A percentile compares a stretch with the other conserved stretches of the same genome.
Conservation (phyloP, 2,329 filamentous ascomycete genomes). For the Clonostachys byssicola region DNA sequence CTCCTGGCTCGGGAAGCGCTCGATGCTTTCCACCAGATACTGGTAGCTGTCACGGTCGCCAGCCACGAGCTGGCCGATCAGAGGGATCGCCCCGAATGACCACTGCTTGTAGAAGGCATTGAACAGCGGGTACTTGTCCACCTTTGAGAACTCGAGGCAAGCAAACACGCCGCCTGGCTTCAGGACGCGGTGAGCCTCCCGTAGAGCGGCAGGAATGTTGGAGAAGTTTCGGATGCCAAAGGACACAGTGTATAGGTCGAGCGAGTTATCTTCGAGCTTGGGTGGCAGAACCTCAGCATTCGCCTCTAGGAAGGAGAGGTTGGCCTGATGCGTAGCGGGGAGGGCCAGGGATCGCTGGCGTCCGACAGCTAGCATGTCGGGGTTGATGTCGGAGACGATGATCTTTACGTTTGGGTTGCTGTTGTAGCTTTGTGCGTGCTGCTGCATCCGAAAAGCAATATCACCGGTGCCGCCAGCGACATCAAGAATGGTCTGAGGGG, state of each 20-base stretch:
- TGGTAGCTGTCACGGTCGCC: slow-evolving; percentile 95
- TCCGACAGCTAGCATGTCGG: slow-evolving; percentile 88
- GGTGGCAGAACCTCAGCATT: slow-evolving; percentile 76
- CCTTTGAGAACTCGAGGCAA: slow-evolving; percentile 90
- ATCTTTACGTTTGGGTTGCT: slow-evolving; percentile 74
- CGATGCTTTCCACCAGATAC: slow-evolving; percentile 97
- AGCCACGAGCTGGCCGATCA: slow-evolving; percentile 93
- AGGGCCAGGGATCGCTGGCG: slow-evolving; percentile 66
- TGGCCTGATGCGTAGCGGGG: slow-evolving; percentile 48
- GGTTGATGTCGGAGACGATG: slow-evolving; percentile 94
- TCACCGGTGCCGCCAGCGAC: slow-evolving; percentile 96
- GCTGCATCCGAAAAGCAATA: slow-evolving; percentile 93
- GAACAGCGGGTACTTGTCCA: slow-evolving; percentile 70
- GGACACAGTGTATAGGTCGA: slow-evolving; percentile 95
- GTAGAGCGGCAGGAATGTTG: slow-evolving; percentile 77
- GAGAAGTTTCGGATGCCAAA: slow-evolving; percentile 98
- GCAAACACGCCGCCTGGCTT: slow-evolving; percentile 96
- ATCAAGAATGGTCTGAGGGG: slow-evolving; percentile 76
- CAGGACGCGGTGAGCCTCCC: slow-evolving; percentile 81
- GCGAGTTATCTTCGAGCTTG: slow-evolving; percentile 60
- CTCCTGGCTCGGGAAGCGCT: slow-evolving; percentile 82
- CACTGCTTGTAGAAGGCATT: slow-evolving; percentile 90
- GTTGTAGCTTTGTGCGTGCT: slow-evolving; percentile 79
- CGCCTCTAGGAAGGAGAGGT: slow-evolving; percentile 76
- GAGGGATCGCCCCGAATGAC: slow-evolving; percentile 90